These are phyloP conservation scores for Boletus rubroflammeus DNA, from an alignment of 768 basidiomycete genomes.

Conservation along the genomic window DNA sequence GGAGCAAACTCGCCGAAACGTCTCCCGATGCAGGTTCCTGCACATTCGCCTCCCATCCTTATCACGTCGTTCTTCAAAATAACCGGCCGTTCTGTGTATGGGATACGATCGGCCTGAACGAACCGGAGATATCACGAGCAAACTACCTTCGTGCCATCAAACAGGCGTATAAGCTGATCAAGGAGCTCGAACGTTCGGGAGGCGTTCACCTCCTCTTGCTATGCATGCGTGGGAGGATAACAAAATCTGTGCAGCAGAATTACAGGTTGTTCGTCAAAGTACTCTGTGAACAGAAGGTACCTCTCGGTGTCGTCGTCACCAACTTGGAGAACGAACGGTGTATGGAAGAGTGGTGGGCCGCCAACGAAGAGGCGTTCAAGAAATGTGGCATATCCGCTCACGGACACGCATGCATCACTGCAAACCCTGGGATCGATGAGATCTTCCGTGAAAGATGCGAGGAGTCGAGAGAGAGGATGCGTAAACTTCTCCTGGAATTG, in stretches of 20 bases:
- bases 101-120: conserved; percentile 35
- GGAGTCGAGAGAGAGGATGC: conserved; percentile 29
- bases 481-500: conserved; percentile 11
- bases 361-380: conserved; percentile 32
- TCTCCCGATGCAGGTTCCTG: conserved; percentile 33
- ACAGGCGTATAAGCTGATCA: conserved; percentile 33
- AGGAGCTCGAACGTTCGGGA: conserved; percentile 26
- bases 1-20: conserved; percentile 22
- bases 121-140: conserved; percentile 15
- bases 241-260: conserved; percentile 34
- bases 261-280: conserved; percentile 38
- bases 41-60: conserved; percentile 31
- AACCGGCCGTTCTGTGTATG: conserved; percentile 23
- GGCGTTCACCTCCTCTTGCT: conserved; percentile 41
- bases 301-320: conserved; percentile 38
- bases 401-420: conserved; percentile 42
- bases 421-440: conserved; percentile 24
- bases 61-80: conserved; percentile 19
- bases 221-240: conserved; percentile 39
- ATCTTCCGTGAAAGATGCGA: conserved; percentile 27
- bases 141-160: conserved; percentile 26
- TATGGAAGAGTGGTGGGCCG: conserved; percentile 39
- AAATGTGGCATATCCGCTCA: conserved; percentile 25
- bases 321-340: conserved; percentile 35
- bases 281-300: conserved; percentile 37